Conservation (phyloP, 768 basidiomycete species). For the Mycena belliarum region DNA sequence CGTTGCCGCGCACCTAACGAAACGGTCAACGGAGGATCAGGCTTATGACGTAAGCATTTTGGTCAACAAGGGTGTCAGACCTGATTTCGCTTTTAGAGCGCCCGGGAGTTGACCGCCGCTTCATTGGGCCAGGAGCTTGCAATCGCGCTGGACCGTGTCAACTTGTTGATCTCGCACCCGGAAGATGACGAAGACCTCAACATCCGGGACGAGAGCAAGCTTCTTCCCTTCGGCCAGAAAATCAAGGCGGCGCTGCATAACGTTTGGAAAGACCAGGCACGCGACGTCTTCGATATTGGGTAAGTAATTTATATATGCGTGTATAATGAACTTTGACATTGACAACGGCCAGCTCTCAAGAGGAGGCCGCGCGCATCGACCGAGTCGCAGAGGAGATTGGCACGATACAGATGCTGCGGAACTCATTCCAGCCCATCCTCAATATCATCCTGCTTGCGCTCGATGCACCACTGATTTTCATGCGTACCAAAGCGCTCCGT, state of each 20-base stretch:
- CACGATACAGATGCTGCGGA: conserved; percentile 70
- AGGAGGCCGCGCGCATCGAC: conserved; percentile 70
- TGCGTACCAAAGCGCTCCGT: conserved; percentile 91
- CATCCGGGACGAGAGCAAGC: conserved; percentile 38
- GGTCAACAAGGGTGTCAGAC: neutral
- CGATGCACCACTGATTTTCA: conserved; percentile 85
- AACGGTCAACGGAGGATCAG: conserved; percentile 76
- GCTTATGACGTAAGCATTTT: conserved; percentile 66
- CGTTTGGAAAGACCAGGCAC: conserved; percentile 70
- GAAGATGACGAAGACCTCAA: conserved; percentile 45
- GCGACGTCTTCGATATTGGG: conserved; percentile 84
- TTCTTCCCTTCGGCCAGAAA: conserved; percentile 52
- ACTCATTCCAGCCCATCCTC: conserved; percentile 83
- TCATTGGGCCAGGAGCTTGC: conserved; percentile 85
- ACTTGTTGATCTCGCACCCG: conserved; percentile 49
- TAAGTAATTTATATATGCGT: conserved; percentile 34
- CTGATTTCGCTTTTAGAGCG: conserved; percentile 54
- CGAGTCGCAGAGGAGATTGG: conserved; percentile 75
- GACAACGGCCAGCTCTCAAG: conserved; percentile 55
- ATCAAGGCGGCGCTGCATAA: conserved; percentile 66
- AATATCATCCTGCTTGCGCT: conserved; percentile 76
- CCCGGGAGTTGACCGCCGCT: conserved; percentile 77
- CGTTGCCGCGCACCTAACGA: conserved; percentile 66
- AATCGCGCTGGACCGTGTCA: conserved; percentile 59
- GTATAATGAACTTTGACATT: neutral